Evolutionary conservation across 441 rosid genomes (phyloP), one percentile per base, ranked within the genome.

Genomic region (Arabidopsis hybrid): DNA sequence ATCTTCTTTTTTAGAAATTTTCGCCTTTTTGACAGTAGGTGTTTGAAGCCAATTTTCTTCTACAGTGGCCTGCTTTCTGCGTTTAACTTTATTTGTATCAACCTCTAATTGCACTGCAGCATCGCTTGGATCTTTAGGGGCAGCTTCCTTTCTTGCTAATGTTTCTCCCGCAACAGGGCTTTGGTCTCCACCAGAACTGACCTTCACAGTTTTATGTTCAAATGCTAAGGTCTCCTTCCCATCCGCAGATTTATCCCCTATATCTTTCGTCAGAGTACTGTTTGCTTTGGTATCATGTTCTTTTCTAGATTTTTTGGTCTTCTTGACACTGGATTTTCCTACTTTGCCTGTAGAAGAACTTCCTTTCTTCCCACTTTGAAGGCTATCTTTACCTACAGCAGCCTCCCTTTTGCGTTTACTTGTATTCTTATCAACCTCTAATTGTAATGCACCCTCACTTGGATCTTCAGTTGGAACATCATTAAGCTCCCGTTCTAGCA

Each of bases 221-320:
- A 43, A 34, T 43, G 60, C 32, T 4, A 57, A 8, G 52, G 82
- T 83, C 77, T 90, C 97, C 62, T 87, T 88, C 67, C 87, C 93
- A 11, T 32, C 78, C 8, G 75, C 78, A 71, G 64, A 35, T 51
- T 81, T 75, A 47, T 68, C 71, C 67, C 60, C 69, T 3, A 72
- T 0, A 69, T 63, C 75, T 57, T 76, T 60, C 60, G 76, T 78
- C 60, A 65, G 26, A 10, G 56, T 40, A 65, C 43, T 51, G 1
- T 40, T 70, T 65, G 50, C 72, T 50, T 76, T 58, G 12, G 42
- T 39, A 34, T 21, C 63, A 59, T 21, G 50, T 67, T 61, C 70
- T n/a, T 72, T 77, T 35, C 39, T 67, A 53, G 70, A 72, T 60
- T 36, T 53, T 67, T 72, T 72, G 0, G 66, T 31, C 66, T 60